Evolutionary conservation across 2,329 filamentous ascomycete species (phyloP).

Genomic region (Furcasterigmium furcatum): DNA sequence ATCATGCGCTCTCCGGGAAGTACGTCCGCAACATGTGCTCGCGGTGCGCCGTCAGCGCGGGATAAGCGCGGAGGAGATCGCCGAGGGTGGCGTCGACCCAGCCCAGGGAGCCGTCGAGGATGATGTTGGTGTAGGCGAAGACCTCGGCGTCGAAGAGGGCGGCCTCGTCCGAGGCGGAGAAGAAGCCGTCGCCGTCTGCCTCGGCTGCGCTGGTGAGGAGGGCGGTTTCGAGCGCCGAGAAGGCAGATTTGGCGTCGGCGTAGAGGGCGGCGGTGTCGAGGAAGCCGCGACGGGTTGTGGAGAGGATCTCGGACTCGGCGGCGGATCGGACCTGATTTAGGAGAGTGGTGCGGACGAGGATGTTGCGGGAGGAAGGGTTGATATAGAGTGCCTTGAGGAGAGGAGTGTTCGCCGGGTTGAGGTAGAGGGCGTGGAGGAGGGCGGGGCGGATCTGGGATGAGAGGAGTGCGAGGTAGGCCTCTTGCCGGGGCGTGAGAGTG

Average conservation of each 20-base stretch:
- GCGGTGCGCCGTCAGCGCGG: conserved; percentile 55
- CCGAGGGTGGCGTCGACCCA: conserved; percentile 64
- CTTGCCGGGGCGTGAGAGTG: conserved; percentile 53
- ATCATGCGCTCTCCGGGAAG: conserved; percentile 2
- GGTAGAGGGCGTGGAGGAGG: conserved; percentile 85
- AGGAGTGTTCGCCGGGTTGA: conserved; percentile 62
- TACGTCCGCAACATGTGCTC: conserved; percentile 24
- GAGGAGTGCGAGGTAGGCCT: conserved; percentile 76
- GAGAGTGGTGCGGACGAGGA: conserved; percentile 60
- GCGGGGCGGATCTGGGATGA: conserved; percentile 77
- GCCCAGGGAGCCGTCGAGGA: conserved; percentile 61
- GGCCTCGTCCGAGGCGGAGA: conserved; percentile 39
- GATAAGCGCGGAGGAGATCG: conserved; percentile 51
- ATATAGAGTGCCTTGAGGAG: conserved; percentile 75
- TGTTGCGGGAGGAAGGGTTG: conserved; percentile 53
- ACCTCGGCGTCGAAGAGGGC: conserved; percentile 83
- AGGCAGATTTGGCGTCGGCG: conserved; percentile 37
- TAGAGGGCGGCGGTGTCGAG: conserved; percentile 35
- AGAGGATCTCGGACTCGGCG: conserved; percentile 71
- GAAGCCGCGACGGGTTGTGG: conserved; percentile 42
- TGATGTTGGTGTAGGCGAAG: conserved; percentile 83
- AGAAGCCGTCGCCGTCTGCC: conserved; percentile 31
- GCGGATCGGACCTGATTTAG: conserved; percentile 67
- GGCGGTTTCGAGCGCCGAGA: conserved; percentile 41
- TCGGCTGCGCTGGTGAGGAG: conserved; percentile 26